phyloP scores from a whole-genome alignment of 768 basidiomycete genomes.

The Suillus bovinus region DNA sequence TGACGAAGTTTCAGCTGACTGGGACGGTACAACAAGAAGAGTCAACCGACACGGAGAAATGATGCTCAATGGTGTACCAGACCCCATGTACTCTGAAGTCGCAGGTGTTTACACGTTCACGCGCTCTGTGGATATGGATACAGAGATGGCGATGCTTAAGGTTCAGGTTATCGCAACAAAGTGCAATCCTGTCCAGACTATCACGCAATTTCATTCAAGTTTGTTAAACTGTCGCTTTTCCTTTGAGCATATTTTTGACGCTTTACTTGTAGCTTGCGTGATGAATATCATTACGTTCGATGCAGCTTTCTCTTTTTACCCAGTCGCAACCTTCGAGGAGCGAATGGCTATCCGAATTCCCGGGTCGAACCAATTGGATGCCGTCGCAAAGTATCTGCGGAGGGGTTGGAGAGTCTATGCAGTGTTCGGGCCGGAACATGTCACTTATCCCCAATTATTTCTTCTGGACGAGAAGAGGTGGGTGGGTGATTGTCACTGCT shows the following conservation, averaged over 20 bases:
- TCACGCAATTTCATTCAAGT: conserved; percentile 52
- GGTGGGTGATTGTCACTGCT: conserved; percentile 33
- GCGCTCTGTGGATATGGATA: conserved; percentile 5
- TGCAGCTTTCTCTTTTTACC: conserved; percentile 43
- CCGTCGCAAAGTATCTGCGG: conserved; percentile 34
- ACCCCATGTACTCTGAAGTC: conserved; percentile 7
- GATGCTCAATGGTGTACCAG: background rate
- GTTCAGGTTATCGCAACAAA: conserved; percentile 42
- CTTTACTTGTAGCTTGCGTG: conserved; percentile 34
- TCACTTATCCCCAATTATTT: conserved; percentile 11
- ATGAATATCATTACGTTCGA: conserved; percentile 46
- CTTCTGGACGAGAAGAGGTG: conserved; percentile 25
- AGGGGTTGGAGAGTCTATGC: conserved; percentile 39
- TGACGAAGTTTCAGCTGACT: conserved; percentile 11
- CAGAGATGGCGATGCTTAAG: conserved; percentile 17
- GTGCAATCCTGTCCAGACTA: conserved; percentile 34
- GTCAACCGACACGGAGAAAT: background rate
- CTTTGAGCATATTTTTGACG: background rate
- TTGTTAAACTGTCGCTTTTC: conserved; percentile 16
- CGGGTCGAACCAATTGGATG: conserved; percentile 1
- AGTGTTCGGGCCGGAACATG: conserved; percentile 8
- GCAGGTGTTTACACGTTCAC: conserved; percentile 26
- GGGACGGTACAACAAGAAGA: conserved; percentile 22
- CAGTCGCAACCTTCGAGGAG: conserved; percentile 40
- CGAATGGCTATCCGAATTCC: conserved; percentile 25